These are phyloP conservation scores for Sphaerulina vaccinii DNA, from an alignment of 2,329 filamentous ascomycete species.

Conservation along the genomic window DNA sequence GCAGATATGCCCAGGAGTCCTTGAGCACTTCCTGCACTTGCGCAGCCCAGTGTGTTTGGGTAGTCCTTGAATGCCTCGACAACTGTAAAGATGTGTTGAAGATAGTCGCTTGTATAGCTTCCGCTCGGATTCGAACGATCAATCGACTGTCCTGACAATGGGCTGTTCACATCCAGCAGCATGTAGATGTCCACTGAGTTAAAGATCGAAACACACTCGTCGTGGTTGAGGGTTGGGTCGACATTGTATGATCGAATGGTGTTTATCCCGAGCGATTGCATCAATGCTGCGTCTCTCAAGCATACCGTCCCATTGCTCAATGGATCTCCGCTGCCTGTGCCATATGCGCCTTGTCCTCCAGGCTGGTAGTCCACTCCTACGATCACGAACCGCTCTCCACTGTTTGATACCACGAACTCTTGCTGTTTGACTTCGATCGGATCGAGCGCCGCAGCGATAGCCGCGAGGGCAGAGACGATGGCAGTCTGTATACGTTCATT, in stretches of 20 bases:
- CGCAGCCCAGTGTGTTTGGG: conserved; percentile 63
- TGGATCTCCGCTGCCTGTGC: conserved; percentile 53
- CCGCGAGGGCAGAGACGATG: conserved; percentile 18
- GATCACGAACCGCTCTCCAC: conserved; percentile 60
- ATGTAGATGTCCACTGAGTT: conserved; percentile 66
- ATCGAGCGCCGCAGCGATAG: conserved; percentile 53
- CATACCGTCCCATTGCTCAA: conserved; percentile 58
- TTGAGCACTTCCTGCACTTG: conserved; percentile 72
- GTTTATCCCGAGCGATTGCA: conserved; percentile 64
- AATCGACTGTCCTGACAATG: conserved; percentile 55
- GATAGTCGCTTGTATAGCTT: conserved; percentile 57
- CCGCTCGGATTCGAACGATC: conserved; percentile 55
- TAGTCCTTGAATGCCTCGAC: conserved; percentile 67
- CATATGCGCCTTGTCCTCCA: conserved; percentile 60
- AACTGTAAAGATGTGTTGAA: conserved; percentile 59
- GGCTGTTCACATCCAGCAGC: conserved; percentile 65
- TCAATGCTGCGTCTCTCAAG: conserved; percentile 61
- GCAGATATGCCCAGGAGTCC: conserved; percentile 74
- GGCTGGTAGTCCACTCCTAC: conserved; percentile 61
- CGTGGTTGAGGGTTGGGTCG: conserved; percentile 59
- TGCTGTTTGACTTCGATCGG: conserved; percentile 58
- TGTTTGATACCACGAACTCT: conserved; percentile 61
- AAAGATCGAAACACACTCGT: conserved; percentile 63
- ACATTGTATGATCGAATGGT: conserved; percentile 66
- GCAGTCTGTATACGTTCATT: neutral